phyloP scores from a whole-genome alignment of 78 protist genomes.

The Guillardia theta region DNA sequence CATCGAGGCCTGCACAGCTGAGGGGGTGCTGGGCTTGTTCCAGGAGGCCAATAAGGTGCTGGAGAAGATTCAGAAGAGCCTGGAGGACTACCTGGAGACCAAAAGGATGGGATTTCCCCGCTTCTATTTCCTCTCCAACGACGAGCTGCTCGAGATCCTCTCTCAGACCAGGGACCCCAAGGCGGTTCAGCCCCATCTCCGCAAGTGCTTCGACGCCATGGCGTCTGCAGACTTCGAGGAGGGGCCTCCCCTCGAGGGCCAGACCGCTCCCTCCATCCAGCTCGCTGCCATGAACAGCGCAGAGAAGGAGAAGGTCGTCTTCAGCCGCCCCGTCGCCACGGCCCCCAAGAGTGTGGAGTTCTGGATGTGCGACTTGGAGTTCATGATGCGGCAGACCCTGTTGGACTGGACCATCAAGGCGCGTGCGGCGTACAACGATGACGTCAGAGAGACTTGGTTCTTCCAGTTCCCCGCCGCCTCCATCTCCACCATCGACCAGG shows the following conservation, averaged over 20 bases:
- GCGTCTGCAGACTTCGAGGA: not conserved
- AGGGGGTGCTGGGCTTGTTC: conserved; percentile 56
- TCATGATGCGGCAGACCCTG: conserved; percentile 8
- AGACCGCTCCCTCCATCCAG: not conserved
- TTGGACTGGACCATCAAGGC: not conserved
- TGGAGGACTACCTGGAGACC: conserved; percentile 80
- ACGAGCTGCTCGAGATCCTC: conserved; percentile 77
- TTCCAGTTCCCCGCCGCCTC: not conserved
- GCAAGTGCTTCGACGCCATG: conserved; percentile 80
- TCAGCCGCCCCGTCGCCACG: not conserved
- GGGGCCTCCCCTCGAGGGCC: not conserved
- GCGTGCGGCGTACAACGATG: not conserved
- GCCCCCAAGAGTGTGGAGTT: not conserved
- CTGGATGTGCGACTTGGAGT: conserved; percentile 23
- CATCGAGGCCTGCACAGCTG: not conserved
- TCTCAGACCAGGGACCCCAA: conserved; percentile 75
- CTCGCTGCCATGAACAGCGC: not conserved
- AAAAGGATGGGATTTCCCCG: conserved; percentile 77
- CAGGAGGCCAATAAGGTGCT: conserved; percentile 54
- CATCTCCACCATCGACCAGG: conserved; percentile 5
- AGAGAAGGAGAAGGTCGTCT: not conserved
- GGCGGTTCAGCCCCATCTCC: conserved; percentile 79
- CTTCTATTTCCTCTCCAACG: conserved; percentile 85
- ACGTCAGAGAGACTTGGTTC: not conserved
- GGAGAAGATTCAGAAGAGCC: conserved; percentile 69